Evolutionary conservation across 2,329 filamentous ascomycete species (phyloP).

Genomic region (Fusarium anguioides): DNA sequence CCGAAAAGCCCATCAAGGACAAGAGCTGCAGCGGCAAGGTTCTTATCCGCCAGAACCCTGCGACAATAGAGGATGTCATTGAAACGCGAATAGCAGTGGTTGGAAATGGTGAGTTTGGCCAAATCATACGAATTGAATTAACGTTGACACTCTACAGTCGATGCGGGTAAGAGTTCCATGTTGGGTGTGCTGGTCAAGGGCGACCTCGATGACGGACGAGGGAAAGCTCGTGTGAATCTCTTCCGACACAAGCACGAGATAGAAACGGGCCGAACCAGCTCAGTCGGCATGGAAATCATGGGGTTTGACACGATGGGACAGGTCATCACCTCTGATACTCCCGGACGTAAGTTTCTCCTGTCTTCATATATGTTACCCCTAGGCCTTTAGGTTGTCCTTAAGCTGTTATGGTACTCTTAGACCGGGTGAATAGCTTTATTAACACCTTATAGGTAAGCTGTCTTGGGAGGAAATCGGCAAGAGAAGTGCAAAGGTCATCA

Average conservation of each 20-base stretch:
- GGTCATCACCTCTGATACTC: slow-evolving; percentile 82
- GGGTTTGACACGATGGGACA: slow-evolving; percentile 91
- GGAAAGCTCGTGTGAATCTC: slow-evolving; percentile 92
- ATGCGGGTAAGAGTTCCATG: slow-evolving; percentile 97
- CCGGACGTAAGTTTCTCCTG: slow-evolving; percentile 73
- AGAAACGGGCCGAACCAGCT: slow-evolving; percentile 93
- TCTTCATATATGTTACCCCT: no score
- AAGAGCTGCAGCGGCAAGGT: slow-evolving; percentile 86
- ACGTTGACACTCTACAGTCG: slow-evolving; percentile 66
- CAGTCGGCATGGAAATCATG: slow-evolving; percentile 99
- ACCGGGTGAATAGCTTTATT: slow-evolving; percentile 5
- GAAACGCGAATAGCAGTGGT: slow-evolving; percentile 97
- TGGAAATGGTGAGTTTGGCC: slow-evolving; percentile 75
- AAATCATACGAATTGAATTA: not conserved
- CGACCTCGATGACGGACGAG: slow-evolving; percentile 91
- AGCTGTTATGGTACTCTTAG: no score
- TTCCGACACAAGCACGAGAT: slow-evolving; percentile 99
- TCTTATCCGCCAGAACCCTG: slow-evolving; percentile 79
- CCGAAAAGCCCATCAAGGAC: slow-evolving; percentile 69
- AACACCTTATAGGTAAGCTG: slow-evolving; percentile 63
- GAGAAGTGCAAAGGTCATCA: slow-evolving; percentile 94
- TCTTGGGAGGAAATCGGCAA: slow-evolving; percentile 99
- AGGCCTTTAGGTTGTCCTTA: no score
- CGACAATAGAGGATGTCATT: slow-evolving; percentile 85
- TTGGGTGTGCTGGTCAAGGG: slow-evolving; percentile 96